Conservation (phyloP, 2,329 filamentous ascomycete species). For the Aureobasidium musti region DNA sequence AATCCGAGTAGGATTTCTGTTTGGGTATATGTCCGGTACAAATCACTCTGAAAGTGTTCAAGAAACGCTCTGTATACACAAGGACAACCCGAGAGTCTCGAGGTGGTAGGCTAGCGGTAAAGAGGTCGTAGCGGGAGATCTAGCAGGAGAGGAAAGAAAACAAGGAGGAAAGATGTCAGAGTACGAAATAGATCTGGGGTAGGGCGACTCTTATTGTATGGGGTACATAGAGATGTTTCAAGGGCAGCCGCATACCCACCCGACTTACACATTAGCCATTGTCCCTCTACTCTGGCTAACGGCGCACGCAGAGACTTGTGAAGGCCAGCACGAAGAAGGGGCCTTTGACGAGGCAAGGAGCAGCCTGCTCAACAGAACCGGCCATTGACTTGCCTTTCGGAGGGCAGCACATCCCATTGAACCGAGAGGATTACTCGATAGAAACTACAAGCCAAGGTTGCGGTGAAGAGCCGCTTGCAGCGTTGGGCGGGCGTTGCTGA, state of each 20-base stretch:
- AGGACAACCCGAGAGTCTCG: background rate
- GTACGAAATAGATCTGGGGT: slow-evolving; percentile 23
- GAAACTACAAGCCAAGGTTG: slow-evolving; percentile 22
- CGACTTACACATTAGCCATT: background rate
- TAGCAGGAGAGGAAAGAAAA: background rate
- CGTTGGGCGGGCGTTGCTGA: slow-evolving; percentile 27
- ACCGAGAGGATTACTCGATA: slow-evolving; percentile 29
- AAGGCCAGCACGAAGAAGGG: background rate
- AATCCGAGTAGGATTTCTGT: background rate
- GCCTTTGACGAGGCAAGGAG: background rate
- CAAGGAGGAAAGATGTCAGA: background rate
- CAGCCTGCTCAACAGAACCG: background rate
- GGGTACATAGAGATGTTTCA: slow-evolving; percentile 24
- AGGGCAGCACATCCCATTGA: background rate
- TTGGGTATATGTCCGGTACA: background rate
- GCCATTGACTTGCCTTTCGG: slow-evolving; percentile 19
- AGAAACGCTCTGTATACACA: background rate
- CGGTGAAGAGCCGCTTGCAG: slow-evolving; percentile 15
- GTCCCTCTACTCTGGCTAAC: background rate
- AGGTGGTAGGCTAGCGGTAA: background rate
- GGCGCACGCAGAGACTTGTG: background rate
- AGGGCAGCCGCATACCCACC: background rate
- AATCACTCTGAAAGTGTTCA: background rate
- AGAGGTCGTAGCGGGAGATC: background rate
- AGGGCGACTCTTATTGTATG: slow-evolving; percentile 26